phyloP scores from a whole-genome alignment of 2,329 filamentous ascomycete genomes.

The Clonostachys byssicola region DNA sequence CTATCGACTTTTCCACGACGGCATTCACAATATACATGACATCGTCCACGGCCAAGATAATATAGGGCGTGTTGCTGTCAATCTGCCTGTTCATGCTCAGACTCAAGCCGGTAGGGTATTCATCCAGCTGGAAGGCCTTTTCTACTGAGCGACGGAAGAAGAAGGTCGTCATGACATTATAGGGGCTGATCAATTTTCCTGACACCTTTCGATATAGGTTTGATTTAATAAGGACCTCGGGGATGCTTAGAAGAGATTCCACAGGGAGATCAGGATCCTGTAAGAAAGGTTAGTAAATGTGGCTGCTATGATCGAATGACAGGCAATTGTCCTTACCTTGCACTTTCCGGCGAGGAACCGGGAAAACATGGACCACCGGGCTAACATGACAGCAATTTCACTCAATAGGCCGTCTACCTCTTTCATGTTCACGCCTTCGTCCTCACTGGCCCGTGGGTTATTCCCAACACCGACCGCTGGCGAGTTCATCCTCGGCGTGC shows the following conservation, averaged over 20 bases:
- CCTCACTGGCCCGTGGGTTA: constrained; percentile 65
- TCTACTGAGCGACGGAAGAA: constrained; percentile 96
- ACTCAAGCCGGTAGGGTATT: constrained; percentile 75
- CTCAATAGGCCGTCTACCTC: constrained; percentile 84
- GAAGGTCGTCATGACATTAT: constrained; percentile 91
- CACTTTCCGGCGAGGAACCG: constrained; percentile 87
- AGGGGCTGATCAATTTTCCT: constrained; percentile 70
- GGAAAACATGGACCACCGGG: constrained; percentile 87
- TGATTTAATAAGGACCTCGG: constrained; percentile 73
- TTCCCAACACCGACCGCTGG: constrained; percentile 60
- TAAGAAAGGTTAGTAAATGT: background rate
- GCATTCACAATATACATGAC: constrained; percentile 99
- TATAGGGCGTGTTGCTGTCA: constrained; percentile 78
- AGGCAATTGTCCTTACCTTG: constrained; percentile 49
- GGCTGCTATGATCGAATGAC: background rate
- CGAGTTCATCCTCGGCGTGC: constrained; percentile 68
- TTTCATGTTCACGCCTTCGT: constrained; percentile 95
- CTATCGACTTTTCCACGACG: constrained; percentile 79
- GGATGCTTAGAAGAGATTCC: constrained; percentile 57
- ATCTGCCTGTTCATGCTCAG: constrained; percentile 70
- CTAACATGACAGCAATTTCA: constrained; percentile 88
- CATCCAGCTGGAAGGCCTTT: constrained; percentile 95
- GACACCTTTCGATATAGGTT: constrained; percentile 76
- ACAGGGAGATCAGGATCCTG: constrained; percentile 48
- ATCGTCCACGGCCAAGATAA: constrained; percentile 93